These are phyloP conservation scores for Kwoniella dendrophila DNA, from an alignment of 768 basidiomycete genomes.

Conservation along the genomic window DNA sequence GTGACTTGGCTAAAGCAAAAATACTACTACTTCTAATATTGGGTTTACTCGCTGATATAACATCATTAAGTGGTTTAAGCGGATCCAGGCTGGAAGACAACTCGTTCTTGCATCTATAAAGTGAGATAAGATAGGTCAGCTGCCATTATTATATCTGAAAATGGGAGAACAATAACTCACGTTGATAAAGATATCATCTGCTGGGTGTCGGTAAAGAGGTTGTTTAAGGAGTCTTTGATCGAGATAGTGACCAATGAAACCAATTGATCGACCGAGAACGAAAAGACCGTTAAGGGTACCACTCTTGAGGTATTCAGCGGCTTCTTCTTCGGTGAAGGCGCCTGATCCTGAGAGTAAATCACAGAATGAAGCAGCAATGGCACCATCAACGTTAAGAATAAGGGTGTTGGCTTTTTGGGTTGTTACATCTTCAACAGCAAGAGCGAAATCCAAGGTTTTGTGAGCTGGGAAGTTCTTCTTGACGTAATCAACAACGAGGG, in stretches of 20 bases:
- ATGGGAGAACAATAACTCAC: not conserved
- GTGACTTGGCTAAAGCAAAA: not conserved
- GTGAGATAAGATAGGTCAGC: conserved; percentile 1
- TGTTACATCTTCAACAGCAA: conserved; percentile 96
- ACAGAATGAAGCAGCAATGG: conserved; percentile 91
- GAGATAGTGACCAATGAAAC: conserved; percentile 93
- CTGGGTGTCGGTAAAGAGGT: conserved; percentile 73
- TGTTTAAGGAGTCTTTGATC: conserved; percentile 95
- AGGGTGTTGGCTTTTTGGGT: conserved; percentile 97
- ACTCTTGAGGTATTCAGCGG: conserved; percentile 90
- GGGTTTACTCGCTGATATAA: not conserved
- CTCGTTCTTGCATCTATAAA: conserved; percentile 35
- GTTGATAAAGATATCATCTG: conserved; percentile 47
- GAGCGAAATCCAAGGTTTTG: conserved; percentile 86
- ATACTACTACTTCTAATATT: not conserved
- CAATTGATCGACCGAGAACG: conserved; percentile 95
- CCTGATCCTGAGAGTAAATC: conserved; percentile 89
- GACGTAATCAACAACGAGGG: conserved; percentile 81
- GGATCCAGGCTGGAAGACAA: conserved; percentile 44
- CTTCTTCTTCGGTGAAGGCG: conserved; percentile 93
- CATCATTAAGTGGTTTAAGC: conserved; percentile 4
- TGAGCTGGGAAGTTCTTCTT: conserved; percentile 94
- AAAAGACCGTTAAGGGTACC: conserved; percentile 83
- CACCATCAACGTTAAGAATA: conserved; percentile 92
- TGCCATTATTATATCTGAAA: not conserved